Base-by-base conservation (phyloP, 2,329 filamentous ascomycete species). In the Fusarium veterinarium region DNA sequence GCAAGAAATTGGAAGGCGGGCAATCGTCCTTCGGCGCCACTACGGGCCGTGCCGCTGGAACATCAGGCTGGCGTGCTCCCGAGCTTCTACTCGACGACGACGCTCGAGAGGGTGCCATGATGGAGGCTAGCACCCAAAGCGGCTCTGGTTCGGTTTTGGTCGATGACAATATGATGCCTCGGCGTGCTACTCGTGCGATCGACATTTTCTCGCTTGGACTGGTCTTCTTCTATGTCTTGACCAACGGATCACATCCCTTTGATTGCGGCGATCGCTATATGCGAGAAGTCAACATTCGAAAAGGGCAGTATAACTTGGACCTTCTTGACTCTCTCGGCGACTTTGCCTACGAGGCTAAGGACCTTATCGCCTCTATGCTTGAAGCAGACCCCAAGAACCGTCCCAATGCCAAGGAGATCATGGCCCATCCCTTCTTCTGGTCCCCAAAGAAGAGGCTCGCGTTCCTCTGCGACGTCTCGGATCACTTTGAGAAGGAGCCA, bases 161-260 rank as follows among this genome's bases (percentile, higher is more conserved):
- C 13, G 86, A 85, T 44, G 85, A 89, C 17, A 88, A 90, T 23
- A 84, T 90, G 80, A 88, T 85, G 83, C 86, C 78, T 74, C 91
- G 95, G 66, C 93, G 96, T 57, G 95, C 97, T 11, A 99, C 97
- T 49, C 92, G 96, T 49, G 94, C 96, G 13, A 98, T 98, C 69
- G 96, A 99, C 79, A 97, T 99, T 31, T 99, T 99, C 84, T 97
- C 95, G 0, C 88, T 99, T 40, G 96, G 96, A 3, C 92, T 97
- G 59, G 95, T 99, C n/a, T 99, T 98, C 85, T 98, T 95, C 84
- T 99, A 98, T 80, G 95, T 98, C n/a, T 87, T 99, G 67, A 98
- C 95, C 3, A 93, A 95, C 70, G 96, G 96, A 20, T 90, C 89
- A 3, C 96, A 99, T 81, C 96, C 96, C 0, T 99, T 97, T 77